Base-by-base conservation (phyloP, 2,329 filamentous ascomycete genomes). In the Phaeosphaeriaceae sp. region DNA sequence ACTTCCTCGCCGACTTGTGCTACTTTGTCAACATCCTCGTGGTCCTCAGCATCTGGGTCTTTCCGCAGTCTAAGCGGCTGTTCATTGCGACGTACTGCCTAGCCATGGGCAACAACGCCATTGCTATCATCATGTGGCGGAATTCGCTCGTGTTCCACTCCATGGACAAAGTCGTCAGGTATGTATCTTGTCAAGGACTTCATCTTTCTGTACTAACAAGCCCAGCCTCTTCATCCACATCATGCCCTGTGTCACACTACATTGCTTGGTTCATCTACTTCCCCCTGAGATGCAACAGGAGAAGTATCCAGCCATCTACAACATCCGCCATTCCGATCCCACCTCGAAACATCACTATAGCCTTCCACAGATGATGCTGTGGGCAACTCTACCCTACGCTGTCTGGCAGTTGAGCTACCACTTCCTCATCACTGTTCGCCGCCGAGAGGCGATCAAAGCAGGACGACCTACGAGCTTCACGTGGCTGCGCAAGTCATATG, bases 131-230 rank as follows among this genome's bases (percentile, higher is more conserved):
- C 74, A 95, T 99, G 93, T 99, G 95, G 95, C 89, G 95, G 63
- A 99, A 99, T 77, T 97, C 93, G 31, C 86, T 99, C 73, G 95
- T 99, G 48, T 99, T 99, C 78, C 95, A 99, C 82, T 96, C 92
- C 74, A 89, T 99, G 79, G 95, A 99, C 84, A 99, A 99, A 79
- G 93, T 98, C 60, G 96, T 93, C 13, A 95, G 92, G 75, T 88
- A 78, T 66, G 80, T 57, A 40, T 65, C 48, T 17, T 15, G 24
- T 36, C 22, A 50, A 19, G 20, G 3, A 2, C 36, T 51, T 56
- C 56, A 27, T 27, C 3, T n/a, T 3, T 25, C 15, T 10, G 10
- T 53, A 40, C 68, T 72, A 51, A 71, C 46, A 1, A 10, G 3
- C 13, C 7, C 54, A 90, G 88, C 76, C 85, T 99, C n/a, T 99